Conservation (phyloP, 495 filamentous ascomycete species). For the Penicillium soppii region DNA sequence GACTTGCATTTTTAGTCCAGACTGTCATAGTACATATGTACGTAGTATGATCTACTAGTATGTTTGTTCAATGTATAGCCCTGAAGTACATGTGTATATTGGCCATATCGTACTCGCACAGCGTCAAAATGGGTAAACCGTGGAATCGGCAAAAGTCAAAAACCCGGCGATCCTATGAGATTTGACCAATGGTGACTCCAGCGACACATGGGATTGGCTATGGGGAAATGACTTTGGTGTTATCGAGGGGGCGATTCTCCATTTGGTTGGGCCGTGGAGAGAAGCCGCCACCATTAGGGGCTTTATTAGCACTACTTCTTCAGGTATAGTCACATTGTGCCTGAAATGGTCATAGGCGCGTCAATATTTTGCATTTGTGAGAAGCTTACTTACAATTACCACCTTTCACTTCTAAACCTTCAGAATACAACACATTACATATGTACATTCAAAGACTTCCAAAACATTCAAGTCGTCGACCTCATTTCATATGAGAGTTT, state of each 20-base stretch:
- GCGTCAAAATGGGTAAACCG: no score
- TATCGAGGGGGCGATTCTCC: conserved; percentile 20
- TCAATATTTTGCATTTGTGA: background rate
- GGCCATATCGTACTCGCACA: no score
- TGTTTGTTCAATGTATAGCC: no score
- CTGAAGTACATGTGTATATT: no score
- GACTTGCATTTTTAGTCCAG: conserved; percentile 8
- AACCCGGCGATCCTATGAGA: conserved; percentile 24
- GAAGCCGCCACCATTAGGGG: conserved; percentile 8
- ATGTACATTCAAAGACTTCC: no score
- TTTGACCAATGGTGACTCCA: conserved; percentile 21
- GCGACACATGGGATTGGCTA: conserved; percentile 20
- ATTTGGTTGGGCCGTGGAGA: conserved; percentile 33
- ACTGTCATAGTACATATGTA: background rate
- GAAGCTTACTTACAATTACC: background rate
- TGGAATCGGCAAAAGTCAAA: conserved; percentile 27
- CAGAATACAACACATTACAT: no score
- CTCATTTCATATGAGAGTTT: no score
- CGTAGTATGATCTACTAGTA: background rate
- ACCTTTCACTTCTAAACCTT: no score
- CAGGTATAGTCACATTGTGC: conserved; percentile 3
- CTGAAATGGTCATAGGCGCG: conserved; percentile 12
- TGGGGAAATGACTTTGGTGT: conserved; percentile 23
- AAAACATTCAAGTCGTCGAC: background rate
- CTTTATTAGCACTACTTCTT: conserved; percentile 3